Base-by-base conservation (phyloP, 352 stramenopile species). In the Pythium folliculosum region DNA sequence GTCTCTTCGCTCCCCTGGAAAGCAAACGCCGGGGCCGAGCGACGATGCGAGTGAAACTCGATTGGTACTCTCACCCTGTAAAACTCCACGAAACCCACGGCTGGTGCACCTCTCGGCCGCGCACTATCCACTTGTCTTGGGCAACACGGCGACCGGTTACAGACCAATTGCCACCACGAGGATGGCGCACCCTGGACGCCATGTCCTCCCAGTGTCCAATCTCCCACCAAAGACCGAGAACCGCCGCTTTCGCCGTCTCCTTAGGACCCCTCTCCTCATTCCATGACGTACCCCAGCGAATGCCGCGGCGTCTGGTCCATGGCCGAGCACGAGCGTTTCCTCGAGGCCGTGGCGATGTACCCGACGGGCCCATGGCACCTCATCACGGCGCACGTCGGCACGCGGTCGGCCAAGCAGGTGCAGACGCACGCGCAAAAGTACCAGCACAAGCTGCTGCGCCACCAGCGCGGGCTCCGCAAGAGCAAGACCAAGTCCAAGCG, bases 361-460 rank as follows among this genome's bases (percentile, higher is more conserved):
- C 82, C 82, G 2, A 77, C 73, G 25, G 81, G 83, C 14, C 80
- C 82, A 27, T 93, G 85, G 85, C 81, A 76, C 52, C 77, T 80
- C 32, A 93, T 93, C 58, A 80, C 85, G 5, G 78, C 77, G 43
- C 79, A 86, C 69, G 80, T 93, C 19, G 81, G 80, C 61, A 91
- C 85, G 64, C 80, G 82, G n/a, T 89, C 82, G 10, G 87, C 89
- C 67, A 90, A 89, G 70, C 85, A 93, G 65, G 80, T 91, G 59
- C 85, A 91, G 65, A 91, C 85, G 6, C 85, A 93, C 55, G 85
- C 85, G 23, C 85, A 93, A 60, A 93, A 93, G 72, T 93, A 93
- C 68, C 83, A 90, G 56, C 81, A 91, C 66, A 93, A 93, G 68
- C 82, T 93, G 47, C 79, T 87, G 65, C 84, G 84, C 37, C 84